Evolutionary conservation across 1,284 basidiomycete species (phyloP), one percentile per base, ranked within the genome.

Genomic region (Laetiporus sulphureus): DNA sequence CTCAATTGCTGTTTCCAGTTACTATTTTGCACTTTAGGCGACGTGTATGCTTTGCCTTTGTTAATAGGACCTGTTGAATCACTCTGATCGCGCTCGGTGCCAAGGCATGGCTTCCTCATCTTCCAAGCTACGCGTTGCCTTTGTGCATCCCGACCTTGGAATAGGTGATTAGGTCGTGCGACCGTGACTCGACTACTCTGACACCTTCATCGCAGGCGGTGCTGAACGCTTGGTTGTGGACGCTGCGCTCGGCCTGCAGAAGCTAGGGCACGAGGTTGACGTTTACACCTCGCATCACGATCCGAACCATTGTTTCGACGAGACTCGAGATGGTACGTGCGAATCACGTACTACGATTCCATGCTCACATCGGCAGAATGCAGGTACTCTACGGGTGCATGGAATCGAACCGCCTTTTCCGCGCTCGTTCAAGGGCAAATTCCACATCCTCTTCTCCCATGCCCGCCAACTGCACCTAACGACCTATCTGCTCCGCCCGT

Each of bases 201-300:
- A 41, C 19, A 32, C 35, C 53, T 21, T 37, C 20, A 18, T 35
- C 34, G 23, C 52, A 95, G 93, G 93, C 51, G 95, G 95, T 11
- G 95, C 95, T 1, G 95, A 99, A 64, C 75, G 93, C 33, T 75
- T 98, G 7, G 83, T 99, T 1, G 93, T 98, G n/a, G 95, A 99
- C 61, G 91, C 93, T 13, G 94, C 95, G 0, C 70, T 95, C 0
- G 85, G 90, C 1, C 68, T 99, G 12, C 87, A 97, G 61, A 68
- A 75, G 8, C 72, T 83, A 3, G 95, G 94, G 0, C 93, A 98
- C 60, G 68, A 75, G 0, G 89, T 99, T n/a, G 77, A 85, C 55
- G 81, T 99, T 37, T 96, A 94, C 64, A 99, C 96, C 1, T 95
- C 91, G 0, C 81, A 96, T 55, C 93, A 95, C 62, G 87, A 99